Conservation (phyloP, 2,329 filamentous ascomycete genomes). For the Fusarium solani-melongenae region DNA sequence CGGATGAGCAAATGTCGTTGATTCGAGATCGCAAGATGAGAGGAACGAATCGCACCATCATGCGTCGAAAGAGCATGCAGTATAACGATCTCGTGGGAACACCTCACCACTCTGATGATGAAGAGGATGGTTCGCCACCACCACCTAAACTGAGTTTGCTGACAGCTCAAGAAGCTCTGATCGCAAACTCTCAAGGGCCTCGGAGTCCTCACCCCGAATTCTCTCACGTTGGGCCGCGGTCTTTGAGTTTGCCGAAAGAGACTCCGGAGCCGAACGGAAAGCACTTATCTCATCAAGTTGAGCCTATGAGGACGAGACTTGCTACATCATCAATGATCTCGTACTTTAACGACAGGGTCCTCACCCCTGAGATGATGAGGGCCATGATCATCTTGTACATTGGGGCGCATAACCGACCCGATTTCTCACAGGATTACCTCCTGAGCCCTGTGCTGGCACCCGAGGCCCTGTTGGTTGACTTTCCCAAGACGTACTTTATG, state of each 20-base stretch:
- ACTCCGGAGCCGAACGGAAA: slow-evolving; percentile 28
- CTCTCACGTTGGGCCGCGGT: slow-evolving; percentile 58
- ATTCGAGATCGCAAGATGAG: slow-evolving; percentile 86
- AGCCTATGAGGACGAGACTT: slow-evolving; percentile 81
- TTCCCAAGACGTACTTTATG: slow-evolving; percentile 93
- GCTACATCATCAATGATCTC: slow-evolving; percentile 98
- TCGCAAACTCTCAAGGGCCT: slow-evolving; percentile 22
- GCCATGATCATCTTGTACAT: slow-evolving; percentile 99
- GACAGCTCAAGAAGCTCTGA: slow-evolving; percentile 16
- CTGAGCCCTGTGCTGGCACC: slow-evolving; percentile 91
- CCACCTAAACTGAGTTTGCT: slow-evolving; percentile 10
- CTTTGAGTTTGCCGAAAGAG: slow-evolving; percentile 38
- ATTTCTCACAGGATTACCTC: slow-evolving; percentile 91
- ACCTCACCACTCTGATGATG: slow-evolving; percentile 82
- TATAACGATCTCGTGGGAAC: slow-evolving; percentile 88
- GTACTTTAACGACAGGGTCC: slow-evolving; percentile 94
- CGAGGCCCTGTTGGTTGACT: slow-evolving; percentile 82
- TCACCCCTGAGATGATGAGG: slow-evolving; percentile 98
- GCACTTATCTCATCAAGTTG: slow-evolving; percentile 61
- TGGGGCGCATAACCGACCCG: slow-evolving; percentile 90
- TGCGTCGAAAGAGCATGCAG: slow-evolving; percentile 87
- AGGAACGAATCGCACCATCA: slow-evolving; percentile 80
- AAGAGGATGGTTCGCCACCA: slow-evolving; percentile 58
- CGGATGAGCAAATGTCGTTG: slow-evolving; percentile 94
- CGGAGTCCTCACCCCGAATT: slow-evolving; percentile 60